phyloP scores from a whole-genome alignment of 768 basidiomycete genomes.

The Mycena latifolia region DNA sequence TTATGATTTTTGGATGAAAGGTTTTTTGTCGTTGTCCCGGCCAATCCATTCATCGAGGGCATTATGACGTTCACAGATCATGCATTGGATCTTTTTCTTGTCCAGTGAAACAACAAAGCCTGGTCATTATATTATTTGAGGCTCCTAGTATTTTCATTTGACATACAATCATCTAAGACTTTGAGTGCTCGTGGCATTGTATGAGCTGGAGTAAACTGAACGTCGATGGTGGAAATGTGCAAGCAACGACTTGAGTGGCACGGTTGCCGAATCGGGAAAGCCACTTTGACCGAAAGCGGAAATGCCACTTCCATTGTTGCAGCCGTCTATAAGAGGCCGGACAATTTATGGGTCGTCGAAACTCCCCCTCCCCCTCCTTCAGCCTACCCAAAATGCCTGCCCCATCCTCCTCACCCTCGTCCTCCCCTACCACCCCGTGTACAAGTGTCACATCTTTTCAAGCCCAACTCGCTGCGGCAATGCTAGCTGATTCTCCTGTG shows the following conservation, averaged over 20 bases:
- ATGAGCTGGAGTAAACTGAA: too few species aligned
- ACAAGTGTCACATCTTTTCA: too few species aligned
- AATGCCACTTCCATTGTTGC: not conserved
- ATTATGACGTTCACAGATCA: not conserved
- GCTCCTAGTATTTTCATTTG: not conserved
- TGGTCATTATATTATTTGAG: not conserved
- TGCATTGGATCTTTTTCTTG: conserved; percentile 4
- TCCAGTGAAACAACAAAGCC: not conserved
- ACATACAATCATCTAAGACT: conserved; percentile 4
- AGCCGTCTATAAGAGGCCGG: not conserved
- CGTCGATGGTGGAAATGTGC: not conserved
- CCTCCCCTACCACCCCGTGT: too few species aligned
- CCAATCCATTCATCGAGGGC: not conserved
- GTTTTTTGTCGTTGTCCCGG: not conserved
- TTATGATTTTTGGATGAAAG: not conserved
- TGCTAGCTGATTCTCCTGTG: not conserved
- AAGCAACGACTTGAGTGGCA: not conserved
- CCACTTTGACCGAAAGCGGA: not conserved
- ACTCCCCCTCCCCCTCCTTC: not conserved
- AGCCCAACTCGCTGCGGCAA: not conserved
- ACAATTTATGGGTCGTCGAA: too few species aligned
- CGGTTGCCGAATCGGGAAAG: not conserved
- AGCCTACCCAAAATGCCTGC: not conserved
- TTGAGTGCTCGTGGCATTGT: conserved; percentile 5
- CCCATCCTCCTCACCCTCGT: not conserved